Evolutionary conservation across 305 asterid genomes (phyloP).

Genomic region (Plantago rigida): DNA sequence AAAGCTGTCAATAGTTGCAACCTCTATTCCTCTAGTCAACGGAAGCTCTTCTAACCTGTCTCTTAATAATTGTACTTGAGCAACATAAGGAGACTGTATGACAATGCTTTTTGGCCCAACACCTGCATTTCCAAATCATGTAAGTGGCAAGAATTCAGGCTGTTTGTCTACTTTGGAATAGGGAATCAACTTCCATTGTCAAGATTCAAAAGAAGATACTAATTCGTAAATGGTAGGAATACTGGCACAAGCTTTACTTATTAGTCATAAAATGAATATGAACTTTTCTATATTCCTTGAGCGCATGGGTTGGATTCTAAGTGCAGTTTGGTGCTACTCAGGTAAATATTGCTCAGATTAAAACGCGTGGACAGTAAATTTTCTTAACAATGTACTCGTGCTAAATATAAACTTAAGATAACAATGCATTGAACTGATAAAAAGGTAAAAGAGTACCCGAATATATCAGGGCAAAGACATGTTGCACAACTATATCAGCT

Average conservation of each 20-base stretch:
- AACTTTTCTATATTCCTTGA: not conserved
- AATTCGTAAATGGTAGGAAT: not conserved
- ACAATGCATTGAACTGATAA: not conserved
- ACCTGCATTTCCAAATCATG: constrained; percentile 40
- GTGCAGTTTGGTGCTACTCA: not conserved
- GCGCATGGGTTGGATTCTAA: not conserved
- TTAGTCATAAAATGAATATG: not conserved
- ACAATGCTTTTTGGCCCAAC: constrained; percentile 72
- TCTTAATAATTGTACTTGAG: constrained; percentile 89
- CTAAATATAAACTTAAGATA: not conserved
- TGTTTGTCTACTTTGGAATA: not conserved
- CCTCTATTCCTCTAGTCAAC: constrained; percentile 73
- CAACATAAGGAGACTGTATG: constrained; percentile 94
- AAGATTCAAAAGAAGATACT: not conserved
- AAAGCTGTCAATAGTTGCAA: constrained; percentile 89
- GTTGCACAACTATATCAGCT: constrained; percentile 79
- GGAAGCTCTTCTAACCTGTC: constrained; percentile 81
- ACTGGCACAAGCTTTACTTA: not conserved
- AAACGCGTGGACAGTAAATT: not conserved
- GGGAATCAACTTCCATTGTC: not conserved
- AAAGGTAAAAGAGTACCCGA: constrained; percentile 48
- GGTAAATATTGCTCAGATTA: not conserved
- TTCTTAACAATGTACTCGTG: not conserved
- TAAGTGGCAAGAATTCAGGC: not conserved
- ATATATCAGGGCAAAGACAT: constrained; percentile 71